These are phyloP conservation scores for Scenedesmus sp. DNA, from an alignment of 163 green algal genomes.

Conservation along the genomic window DNA sequence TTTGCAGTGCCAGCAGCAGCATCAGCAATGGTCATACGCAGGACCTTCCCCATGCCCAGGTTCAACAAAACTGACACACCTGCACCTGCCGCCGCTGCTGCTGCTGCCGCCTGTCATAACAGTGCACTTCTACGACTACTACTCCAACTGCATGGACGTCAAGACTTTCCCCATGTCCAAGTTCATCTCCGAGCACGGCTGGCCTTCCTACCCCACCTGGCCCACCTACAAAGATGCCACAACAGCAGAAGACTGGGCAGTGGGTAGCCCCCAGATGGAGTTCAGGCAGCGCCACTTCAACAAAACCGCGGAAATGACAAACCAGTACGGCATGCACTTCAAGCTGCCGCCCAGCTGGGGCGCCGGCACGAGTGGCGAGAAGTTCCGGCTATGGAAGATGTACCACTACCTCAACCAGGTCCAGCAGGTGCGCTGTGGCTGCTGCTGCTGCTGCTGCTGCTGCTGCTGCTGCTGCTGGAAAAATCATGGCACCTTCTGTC, in stretches of 20 bases:
- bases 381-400: constrained; percentile 44
- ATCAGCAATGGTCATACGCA: background rate
- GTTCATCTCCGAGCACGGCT: constrained; percentile 83
- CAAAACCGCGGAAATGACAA: constrained; percentile 52
- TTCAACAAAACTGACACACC: background rate
- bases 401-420: constrained; percentile 67
- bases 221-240: constrained; percentile 52
- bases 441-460: background rate
- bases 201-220: constrained; percentile 73
- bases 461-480: background rate
- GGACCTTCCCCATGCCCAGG: constrained; percentile 55
- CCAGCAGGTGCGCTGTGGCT: constrained; percentile 51
- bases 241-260: constrained; percentile 68
- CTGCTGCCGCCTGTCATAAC: background rate
- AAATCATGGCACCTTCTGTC: background rate
- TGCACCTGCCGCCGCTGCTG: background rate
- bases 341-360: constrained; percentile 41
- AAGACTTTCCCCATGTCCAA: constrained; percentile 55
- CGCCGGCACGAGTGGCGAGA: background rate
- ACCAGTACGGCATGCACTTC: constrained; percentile 54
- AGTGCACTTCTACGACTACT: constrained; percentile 62
- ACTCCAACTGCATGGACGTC: constrained; percentile 48
- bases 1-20: background rate
- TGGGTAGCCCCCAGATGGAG: constrained; percentile 38
- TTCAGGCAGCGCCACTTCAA: constrained; percentile 56